These are phyloP conservation scores for Gamsiella multidivaricata DNA, from an alignment of 192 early-diverging fungal species.

Conservation along the genomic window DNA sequence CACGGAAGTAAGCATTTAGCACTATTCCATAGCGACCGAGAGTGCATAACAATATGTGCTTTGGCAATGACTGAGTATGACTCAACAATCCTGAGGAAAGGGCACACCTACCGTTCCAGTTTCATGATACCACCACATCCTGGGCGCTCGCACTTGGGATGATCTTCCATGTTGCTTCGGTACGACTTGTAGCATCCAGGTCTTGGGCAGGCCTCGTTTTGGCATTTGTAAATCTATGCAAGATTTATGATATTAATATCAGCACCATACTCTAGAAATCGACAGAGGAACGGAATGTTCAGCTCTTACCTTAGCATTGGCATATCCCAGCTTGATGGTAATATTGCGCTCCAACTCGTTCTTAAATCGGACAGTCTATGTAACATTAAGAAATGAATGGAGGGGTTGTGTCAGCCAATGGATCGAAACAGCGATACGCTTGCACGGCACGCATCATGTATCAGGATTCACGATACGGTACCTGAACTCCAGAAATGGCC, in stretches of 20 bases:
- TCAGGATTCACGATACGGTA: too few relatives aligned
- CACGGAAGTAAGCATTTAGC: background rate
- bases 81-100: constrained; percentile 1
- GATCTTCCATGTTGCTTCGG: constrained; percentile 83
- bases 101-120: constrained; percentile 74
- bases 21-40: background rate
- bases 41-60: too few relatives aligned
- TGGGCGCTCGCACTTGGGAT: constrained; percentile 88
- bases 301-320: constrained; percentile 88
- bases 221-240: constrained; percentile 95
- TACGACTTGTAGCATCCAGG: constrained; percentile 96
- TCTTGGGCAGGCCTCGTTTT: constrained; percentile 89
- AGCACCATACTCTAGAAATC: background rate
- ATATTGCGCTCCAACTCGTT: constrained; percentile 99
- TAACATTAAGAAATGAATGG: background rate
- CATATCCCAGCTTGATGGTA: constrained; percentile 99
- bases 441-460: too few relatives aligned
- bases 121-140: constrained; percentile 90
- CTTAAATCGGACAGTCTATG: constrained; percentile 93
- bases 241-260: background rate
- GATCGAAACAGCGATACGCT: too few relatives aligned
- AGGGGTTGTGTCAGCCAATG: too few relatives aligned
- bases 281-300: background rate
- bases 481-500: constrained; percentile 96
- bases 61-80: constrained; percentile 13